Base-by-base conservation (phyloP, 495 filamentous ascomycete species). In the Penicillium fimorum region DNA sequence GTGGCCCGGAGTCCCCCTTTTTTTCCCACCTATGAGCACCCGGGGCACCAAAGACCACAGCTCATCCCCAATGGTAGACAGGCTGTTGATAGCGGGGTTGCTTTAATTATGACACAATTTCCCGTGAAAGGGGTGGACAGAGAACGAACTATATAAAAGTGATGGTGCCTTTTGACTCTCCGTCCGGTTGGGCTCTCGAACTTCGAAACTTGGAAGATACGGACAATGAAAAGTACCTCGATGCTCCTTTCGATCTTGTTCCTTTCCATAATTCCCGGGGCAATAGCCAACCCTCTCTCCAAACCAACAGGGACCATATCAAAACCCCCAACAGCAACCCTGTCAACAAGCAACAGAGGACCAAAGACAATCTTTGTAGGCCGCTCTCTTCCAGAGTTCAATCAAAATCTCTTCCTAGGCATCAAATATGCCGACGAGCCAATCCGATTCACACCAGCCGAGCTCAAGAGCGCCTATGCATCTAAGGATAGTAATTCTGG, bases 371-470 rank as follows among this genome's bases (percentile, higher is more conserved):
- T 68, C 17, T 72, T 72, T 46, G 52, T 71, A 0, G 69, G 71
- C 24, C 68, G 69, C 13, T 59, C 61, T 3, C 50, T 71, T 29
- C 61, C 66, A 8, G 66, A 71, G 24, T 71, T 71, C 43, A 33
- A 65, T 25, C 71, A 74, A 24, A 64, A 72, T 18, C 20, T 70
- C 1, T 72, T 74, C 47, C 59, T 74, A 5, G 69, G 71, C 15
- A 67, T 74, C 40, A 74, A 72, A 33, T 74, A 68, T 48, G 69
- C 71, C 17, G 57, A 71, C 18, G 12, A 71, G 47, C 69, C 69
- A 10, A 40, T 44, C 3, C 66, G 69, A 8, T 74, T 74, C 51
- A 71, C 68, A 0, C 64, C 64, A 4, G 58, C 69, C 2, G 29
- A 57, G 9, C 44, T 71, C 40, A 72, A 72, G 43, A 59, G 53